Evolutionary conservation across 805 yeast genomes (phyloP), one percentile per base, ranked within the genome.

Genomic region (Saturnispora mendoncae): DNA sequence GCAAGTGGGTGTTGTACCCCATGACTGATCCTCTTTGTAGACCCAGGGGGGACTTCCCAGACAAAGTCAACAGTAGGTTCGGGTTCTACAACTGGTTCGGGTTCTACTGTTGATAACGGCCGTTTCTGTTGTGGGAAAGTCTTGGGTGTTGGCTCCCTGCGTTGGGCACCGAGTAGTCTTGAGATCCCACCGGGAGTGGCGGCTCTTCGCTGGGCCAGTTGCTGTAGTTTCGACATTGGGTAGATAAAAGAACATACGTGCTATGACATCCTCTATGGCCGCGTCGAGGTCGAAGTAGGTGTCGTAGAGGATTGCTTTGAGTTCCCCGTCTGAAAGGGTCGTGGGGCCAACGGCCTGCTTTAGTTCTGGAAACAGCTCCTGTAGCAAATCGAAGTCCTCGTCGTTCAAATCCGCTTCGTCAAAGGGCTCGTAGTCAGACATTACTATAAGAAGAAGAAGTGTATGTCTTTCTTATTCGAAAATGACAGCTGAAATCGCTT

Each of bases 331-430:
- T 4, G 30, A n/a, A 5, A 44, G 35, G 6, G 26, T 19, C 21
- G 32, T 20, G 4, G 12, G 14, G 4, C 30, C 29, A 8, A 40
- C 31, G 6, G n/a, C 26, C 2, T 27, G 24, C 25, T 26, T 37
- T 14, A 47, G 37, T 10, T 41, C 19, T 15, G 50, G 50, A 2
- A 42, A 40, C 19, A 36, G 55, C 10, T 47, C 48, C 10, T 47
- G 43, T 4, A 47, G 19, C 15, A 40, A 25, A 6, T 47, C 63
- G 39, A 65, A 68, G 17, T 69, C 74, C 18, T 66, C 70, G n/a
- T 62, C 64, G 14, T 61, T 62, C 25, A 61, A 60, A 17, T 59
- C 65, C 29, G 68, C 72, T 17, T 63, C 65, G 17, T 62, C 59
- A 35, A 45, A 42, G 6, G 38, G 41, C 9, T 51, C 54, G 28